These are phyloP conservation scores for Tricholoma sp. DNA, from an alignment of 768 basidiomycete genomes.

Conservation along the genomic window DNA sequence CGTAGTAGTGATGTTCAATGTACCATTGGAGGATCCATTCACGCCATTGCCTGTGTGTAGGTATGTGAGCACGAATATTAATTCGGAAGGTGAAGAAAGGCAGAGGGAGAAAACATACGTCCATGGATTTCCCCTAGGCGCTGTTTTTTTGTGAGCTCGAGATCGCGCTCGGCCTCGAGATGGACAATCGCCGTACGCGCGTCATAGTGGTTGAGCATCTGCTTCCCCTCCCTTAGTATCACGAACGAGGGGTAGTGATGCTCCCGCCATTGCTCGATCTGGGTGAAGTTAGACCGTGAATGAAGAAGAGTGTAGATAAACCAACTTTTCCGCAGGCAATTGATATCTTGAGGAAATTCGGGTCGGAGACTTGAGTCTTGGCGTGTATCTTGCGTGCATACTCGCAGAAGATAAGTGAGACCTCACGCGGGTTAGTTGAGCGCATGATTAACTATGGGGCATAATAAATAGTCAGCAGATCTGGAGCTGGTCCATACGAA, in stretches of 20 bases:
- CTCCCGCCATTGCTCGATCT: slow-evolving; percentile 95
- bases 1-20: neutral
- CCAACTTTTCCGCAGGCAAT: slow-evolving; percentile 79
- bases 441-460: slow-evolving; percentile 75
- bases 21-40: neutral
- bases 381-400: slow-evolving; percentile 80
- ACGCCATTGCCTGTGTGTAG: neutral
- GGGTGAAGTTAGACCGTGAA: slow-evolving; percentile 7
- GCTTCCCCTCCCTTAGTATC: slow-evolving; percentile 23
- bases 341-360: slow-evolving; percentile 78
- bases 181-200: slow-evolving; percentile 50
- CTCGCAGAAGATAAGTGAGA: slow-evolving; percentile 81
- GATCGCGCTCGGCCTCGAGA: slow-evolving; percentile 38
- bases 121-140: slow-evolving; percentile 24
- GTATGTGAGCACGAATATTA: neutral
- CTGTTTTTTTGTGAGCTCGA: slow-evolving; percentile 26
- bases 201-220: slow-evolving; percentile 44
- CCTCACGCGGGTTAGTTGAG: slow-evolving; percentile 89
- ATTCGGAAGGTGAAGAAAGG: neutral
- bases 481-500: neutral
- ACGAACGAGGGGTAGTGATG: slow-evolving; percentile 93
- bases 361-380: slow-evolving; percentile 75
- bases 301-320: slow-evolving; percentile 8
- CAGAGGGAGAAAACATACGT: neutral
- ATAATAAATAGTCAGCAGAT: neutral